phyloP scores from a whole-genome alignment of 257 asterid genomes.

The Paulownia fortunei region DNA sequence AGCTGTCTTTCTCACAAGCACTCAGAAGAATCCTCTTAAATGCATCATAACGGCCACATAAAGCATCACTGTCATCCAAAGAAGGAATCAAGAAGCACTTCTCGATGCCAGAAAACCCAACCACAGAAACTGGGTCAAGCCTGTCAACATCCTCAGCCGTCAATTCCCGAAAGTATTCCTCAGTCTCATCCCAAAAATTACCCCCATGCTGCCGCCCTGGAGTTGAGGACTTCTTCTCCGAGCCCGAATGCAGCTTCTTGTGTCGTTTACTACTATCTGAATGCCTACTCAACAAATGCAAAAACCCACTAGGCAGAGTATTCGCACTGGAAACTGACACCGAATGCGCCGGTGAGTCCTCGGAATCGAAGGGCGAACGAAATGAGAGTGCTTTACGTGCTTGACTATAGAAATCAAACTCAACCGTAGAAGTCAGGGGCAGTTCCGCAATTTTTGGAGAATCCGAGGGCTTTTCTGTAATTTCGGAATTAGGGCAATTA shows the following conservation, averaged over 20 bases:
- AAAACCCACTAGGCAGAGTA: conserved; percentile 69
- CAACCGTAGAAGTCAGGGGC: conserved; percentile 49
- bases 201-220: conserved; percentile 50
- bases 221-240: conserved; percentile 63
- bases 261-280: conserved; percentile 77
- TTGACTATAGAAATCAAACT: conserved; percentile 66
- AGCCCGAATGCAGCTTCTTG: conserved; percentile 69
- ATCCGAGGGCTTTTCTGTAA: conserved; percentile 68
- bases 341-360: conserved; percentile 50
- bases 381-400: conserved; percentile 79
- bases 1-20: conserved; percentile 32
- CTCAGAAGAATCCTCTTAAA: conserved; percentile 41
- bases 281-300: conserved; percentile 62
- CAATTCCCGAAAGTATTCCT: conserved; percentile 83
- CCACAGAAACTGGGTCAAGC: conserved; percentile 48
- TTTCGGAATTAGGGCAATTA: conserved; percentile 52
- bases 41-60: conserved; percentile 27
- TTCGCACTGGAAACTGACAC: conserved; percentile 42
- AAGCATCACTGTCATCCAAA: conserved; percentile 36
- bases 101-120: conserved; percentile 42
- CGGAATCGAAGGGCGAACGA: conserved; percentile 77
- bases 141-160: conserved; percentile 66
- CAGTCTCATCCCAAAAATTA: conserved; percentile 73
- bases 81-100: conserved; percentile 58
- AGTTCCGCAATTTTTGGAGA: conserved; percentile 47